These are phyloP conservation scores for Sugiyamaella chiloensis DNA, from an alignment of 805 yeast species.

Conservation along the genomic window DNA sequence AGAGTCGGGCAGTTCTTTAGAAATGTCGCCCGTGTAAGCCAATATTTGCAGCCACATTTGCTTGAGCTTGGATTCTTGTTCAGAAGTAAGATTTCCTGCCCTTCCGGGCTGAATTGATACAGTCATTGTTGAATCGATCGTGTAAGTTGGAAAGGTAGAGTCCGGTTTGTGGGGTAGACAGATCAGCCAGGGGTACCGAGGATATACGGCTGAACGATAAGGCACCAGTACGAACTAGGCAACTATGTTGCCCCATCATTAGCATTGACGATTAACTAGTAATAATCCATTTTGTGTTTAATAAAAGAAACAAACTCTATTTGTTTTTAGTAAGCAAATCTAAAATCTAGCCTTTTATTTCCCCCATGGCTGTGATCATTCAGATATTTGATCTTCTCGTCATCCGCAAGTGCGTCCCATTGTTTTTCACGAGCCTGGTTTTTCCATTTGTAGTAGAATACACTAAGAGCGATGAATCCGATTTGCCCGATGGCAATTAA, in stretches of 20 bases:
- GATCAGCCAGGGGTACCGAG: no score
- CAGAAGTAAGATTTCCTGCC: slow-evolving; percentile 35
- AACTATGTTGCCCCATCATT: no score
- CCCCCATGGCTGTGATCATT: slow-evolving; percentile 49
- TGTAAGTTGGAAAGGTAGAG: no score
- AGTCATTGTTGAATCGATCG: not conserved
- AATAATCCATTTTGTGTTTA: no score
- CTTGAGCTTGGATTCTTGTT: slow-evolving; percentile 38
- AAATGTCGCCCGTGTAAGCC: slow-evolving; percentile 27
- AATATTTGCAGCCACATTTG: slow-evolving; percentile 37
- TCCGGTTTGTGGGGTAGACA: no score
- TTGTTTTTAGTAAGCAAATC: slow-evolving; percentile 38
- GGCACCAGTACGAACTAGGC: no score
- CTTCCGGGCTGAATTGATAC: slow-evolving; percentile 28
- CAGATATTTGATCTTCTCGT: slow-evolving; percentile 50
- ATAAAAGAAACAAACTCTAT: no score
- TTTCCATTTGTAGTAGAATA: slow-evolving; percentile 32
- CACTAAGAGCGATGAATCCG: slow-evolving; percentile 22
- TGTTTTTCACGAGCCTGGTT: slow-evolving; percentile 36
- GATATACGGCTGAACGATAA: no score
- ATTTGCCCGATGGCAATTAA: slow-evolving; percentile 24
- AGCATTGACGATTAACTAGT: no score
- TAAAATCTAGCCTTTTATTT: slow-evolving; percentile 54
- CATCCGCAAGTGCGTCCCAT: slow-evolving; percentile 51
- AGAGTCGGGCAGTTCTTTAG: slow-evolving; percentile 23